phyloP scores from a whole-genome alignment of 495 filamentous ascomycete genomes.

The Aspergillus cavernicola region DNA sequence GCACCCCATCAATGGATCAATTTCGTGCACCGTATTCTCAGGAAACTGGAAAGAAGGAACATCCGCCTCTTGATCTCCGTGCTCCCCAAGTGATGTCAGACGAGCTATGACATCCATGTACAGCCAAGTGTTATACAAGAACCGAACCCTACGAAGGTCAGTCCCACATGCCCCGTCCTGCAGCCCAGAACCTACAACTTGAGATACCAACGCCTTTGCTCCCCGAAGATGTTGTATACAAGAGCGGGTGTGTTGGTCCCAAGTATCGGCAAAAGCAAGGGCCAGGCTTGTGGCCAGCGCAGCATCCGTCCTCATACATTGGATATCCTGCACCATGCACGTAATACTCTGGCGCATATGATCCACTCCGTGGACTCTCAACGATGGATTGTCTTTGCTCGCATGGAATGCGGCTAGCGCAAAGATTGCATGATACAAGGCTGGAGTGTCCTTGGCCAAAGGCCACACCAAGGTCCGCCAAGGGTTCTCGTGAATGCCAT shows the following conservation, averaged over 20 bases:
- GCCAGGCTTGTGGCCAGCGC: conserved; percentile 72
- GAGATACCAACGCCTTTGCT: conserved; percentile 61
- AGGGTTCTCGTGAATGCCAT: conserved; percentile 71
- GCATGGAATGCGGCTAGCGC: conserved; percentile 75
- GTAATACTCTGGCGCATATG: conserved; percentile 68
- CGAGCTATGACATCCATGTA: conserved; percentile 82
- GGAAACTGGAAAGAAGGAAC: conserved; percentile 36
- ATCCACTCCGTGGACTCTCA: conserved; percentile 65
- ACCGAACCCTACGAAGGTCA: conserved; percentile 57
- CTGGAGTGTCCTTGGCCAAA: conserved; percentile 60
- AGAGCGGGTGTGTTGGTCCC: conserved; percentile 72
- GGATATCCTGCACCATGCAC: conserved; percentile 54
- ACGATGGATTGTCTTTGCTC: conserved; percentile 51
- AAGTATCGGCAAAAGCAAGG: conserved; percentile 73
- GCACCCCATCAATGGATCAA: conserved; percentile 76
- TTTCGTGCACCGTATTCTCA: conserved; percentile 46
- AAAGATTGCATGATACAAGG: conserved; percentile 71
- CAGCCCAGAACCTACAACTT: conserved; percentile 46
- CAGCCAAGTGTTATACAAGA: conserved; percentile 74
- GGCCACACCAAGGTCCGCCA: conserved; percentile 77
- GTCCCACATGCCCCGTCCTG: conserved; percentile 28
- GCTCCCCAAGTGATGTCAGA: conserved; percentile 62
- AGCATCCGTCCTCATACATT: conserved; percentile 59
- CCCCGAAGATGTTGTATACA: conserved; percentile 71
- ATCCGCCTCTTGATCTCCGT: conserved; percentile 54